A percentile compares a stretch with the other conserved stretches of the same genome.
Conservation (phyloP, 495 filamentous ascomycete genomes). For the Cryomyces antarcticus region DNA sequence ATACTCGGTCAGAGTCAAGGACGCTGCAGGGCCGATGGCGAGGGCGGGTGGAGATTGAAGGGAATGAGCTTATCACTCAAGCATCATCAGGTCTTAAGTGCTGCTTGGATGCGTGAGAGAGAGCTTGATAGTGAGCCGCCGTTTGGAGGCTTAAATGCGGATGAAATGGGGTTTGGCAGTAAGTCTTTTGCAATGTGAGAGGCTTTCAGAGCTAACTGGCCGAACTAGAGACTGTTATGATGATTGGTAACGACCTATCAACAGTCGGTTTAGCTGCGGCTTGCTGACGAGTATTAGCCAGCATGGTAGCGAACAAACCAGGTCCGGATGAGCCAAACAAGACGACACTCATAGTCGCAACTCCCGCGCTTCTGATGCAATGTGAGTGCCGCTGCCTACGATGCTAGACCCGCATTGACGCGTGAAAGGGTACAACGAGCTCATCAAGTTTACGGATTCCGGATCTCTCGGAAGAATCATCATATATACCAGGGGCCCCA, state of each 20-base stretch:
- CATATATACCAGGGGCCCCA: not conserved
- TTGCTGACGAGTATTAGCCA: slow-evolving; percentile 6
- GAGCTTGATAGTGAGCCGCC: slow-evolving; percentile 25
- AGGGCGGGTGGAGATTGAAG: slow-evolving; percentile 24
- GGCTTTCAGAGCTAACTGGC: slow-evolving; percentile 28
- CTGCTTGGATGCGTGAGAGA: slow-evolving; percentile 34
- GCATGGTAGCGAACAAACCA: slow-evolving; percentile 13
- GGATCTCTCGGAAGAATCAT: not conserved
- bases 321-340: slow-evolving; percentile 7
- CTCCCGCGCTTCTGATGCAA: slow-evolving; percentile 23
- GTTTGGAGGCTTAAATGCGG: slow-evolving; percentile 33
- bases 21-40: slow-evolving; percentile 12
- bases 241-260: slow-evolving; percentile 24
- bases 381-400: slow-evolving; percentile 9
- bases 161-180: slow-evolving; percentile 45
- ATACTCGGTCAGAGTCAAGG: not conserved
- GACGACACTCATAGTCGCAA: slow-evolving; percentile 30
- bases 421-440: not conserved
- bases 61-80: slow-evolving; percentile 28
- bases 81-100: slow-evolving; percentile 33
- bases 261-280: too few species aligned
- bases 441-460: slow-evolving; percentile 3
- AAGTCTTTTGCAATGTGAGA: slow-evolving; percentile 14
- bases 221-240: slow-evolving; percentile 27
- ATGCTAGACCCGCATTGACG: not conserved